phyloP scores from a whole-genome alignment of 2,329 filamentous ascomycete species.

The Aspergillus felis region DNA sequence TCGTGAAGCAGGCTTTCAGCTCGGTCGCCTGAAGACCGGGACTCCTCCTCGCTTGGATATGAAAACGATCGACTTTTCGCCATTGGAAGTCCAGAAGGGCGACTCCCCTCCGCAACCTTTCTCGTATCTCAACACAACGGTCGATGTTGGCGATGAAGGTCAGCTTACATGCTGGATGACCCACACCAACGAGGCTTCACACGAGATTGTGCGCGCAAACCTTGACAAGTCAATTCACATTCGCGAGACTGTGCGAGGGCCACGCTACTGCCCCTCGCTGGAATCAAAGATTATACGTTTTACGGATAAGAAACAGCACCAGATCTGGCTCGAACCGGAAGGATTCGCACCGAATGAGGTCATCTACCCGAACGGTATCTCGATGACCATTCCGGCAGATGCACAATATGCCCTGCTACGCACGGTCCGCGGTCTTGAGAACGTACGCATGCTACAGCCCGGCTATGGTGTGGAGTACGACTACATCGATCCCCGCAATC shows the following conservation, averaged over 20 bases:
- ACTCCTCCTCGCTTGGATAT: constrained; percentile 84
- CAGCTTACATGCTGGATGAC: constrained; percentile 87
- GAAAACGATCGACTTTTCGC: constrained; percentile 73
- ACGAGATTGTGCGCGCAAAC: constrained; percentile 80
- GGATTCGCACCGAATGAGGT: constrained; percentile 79
- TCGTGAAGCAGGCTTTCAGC: constrained; percentile 77
- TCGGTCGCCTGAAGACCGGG: constrained; percentile 91
- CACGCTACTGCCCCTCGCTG: constrained; percentile 90
- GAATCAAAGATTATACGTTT: constrained; percentile 94
- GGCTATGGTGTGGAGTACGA: constrained; percentile 98
- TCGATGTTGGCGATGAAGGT: constrained; percentile 64
- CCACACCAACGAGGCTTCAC: constrained; percentile 76
- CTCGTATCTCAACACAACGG: constrained; percentile 78
- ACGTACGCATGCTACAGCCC: constrained; percentile 86
- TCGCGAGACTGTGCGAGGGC: constrained; percentile 88
- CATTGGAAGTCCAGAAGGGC: constrained; percentile 69
- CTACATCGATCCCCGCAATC: constrained; percentile 88
- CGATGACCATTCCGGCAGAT: constrained; percentile 90
- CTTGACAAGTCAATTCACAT: constrained; percentile 97
- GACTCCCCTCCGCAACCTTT: constrained; percentile 87
- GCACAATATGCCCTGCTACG: constrained; percentile 81
- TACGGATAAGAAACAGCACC: constrained; percentile 71
- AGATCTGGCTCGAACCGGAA: constrained; percentile 96
- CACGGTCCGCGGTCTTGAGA: constrained; percentile 82
- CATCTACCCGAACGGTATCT: constrained; percentile 94